Base-by-base conservation (phyloP, 202 grass and related monocot species). In the Dendrocalamus latiflorus region DNA sequence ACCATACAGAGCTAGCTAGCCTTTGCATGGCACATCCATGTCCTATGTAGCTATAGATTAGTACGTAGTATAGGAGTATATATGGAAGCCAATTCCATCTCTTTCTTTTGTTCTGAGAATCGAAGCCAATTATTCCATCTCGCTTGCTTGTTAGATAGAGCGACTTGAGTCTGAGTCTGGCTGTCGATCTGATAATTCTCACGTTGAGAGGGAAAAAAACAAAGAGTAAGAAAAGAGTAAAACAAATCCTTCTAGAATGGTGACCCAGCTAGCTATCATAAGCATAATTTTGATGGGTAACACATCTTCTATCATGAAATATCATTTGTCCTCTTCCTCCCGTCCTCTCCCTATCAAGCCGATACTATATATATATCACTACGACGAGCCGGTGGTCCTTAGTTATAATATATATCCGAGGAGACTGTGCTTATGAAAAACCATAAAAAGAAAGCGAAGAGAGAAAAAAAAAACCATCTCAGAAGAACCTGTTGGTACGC, bases 21-120 rank as follows among this genome's bases (percentile, higher is more conserved):
- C 68, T 62, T 73, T 73, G 20, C 30, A 63, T 50, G 25, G 33
- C 69, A 74, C 30, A 53, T 74, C 69, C 69, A 65, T 83, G 9
- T 53, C 80, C 57, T 53, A 16, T 4, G 9, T 56, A 47, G 20
- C 56, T 64, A 60, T 21, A 55, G 26, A 54, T 41, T 13, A 51
- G 1, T 20, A n/a, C 12, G 33, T 22, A 43, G 63, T 22, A n/a
- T n/a, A 42, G 33, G 5, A 37, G 76, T 51, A 68, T 41, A 43
- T 33, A 59, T 44, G 25, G 55, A 82, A 63, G 56, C 20, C 20
- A 47, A 17, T 24, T 62, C 55, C 14, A 38, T 48, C 39, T 38
- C 34, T 48, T 3, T 50, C 1, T 55, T 9, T 21, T 47, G 18
- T 21, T 60, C 37, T 37, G 17, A 12, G 62, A 53, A 39, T 67